Conservation (phyloP, 2,329 filamentous ascomycete species). For the Fusarium nurragi region DNA sequence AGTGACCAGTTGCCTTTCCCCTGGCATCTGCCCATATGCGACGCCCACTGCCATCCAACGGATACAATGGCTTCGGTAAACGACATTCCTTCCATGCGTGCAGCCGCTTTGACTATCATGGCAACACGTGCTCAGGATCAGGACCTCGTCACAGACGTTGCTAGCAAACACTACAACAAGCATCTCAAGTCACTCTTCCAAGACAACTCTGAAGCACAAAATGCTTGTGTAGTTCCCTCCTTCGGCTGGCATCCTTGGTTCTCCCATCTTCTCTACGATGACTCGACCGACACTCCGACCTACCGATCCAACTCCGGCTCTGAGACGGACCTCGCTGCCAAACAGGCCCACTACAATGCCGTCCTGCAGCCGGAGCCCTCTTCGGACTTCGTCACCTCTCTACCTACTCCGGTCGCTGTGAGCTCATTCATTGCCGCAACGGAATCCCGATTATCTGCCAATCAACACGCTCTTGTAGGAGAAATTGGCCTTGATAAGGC, state of each 20-base stretch:
- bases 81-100: conserved; percentile 70
- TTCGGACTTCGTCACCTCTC: conserved; percentile 54
- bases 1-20: conserved; percentile 58
- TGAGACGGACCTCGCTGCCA: conserved; percentile 47
- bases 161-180: conserved; percentile 63
- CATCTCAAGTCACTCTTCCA: background rate
- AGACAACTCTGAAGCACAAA: background rate
- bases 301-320: conserved; percentile 46
- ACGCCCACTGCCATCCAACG: conserved; percentile 87
- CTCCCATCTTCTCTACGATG: conserved; percentile 77
- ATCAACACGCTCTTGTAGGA: conserved; percentile 74
- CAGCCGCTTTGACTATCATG: conserved; percentile 77
- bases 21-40: conserved; percentile 76
- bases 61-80: conserved; percentile 74
- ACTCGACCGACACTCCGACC: conserved; percentile 54
- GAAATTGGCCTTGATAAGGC: conserved; percentile 82
- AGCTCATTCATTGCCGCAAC: conserved; percentile 67
- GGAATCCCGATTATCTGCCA: conserved; percentile 60
- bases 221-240: conserved; percentile 63
- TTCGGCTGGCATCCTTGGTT: conserved; percentile 94
- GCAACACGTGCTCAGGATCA: conserved; percentile 80
- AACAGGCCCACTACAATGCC: conserved; percentile 69
- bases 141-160: conserved; percentile 71
- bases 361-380: conserved; percentile 67
- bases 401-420: conserved; percentile 70